Evolutionary conservation across 345 rosid species (phyloP).

Genomic region (Boechera stricta): DNA sequence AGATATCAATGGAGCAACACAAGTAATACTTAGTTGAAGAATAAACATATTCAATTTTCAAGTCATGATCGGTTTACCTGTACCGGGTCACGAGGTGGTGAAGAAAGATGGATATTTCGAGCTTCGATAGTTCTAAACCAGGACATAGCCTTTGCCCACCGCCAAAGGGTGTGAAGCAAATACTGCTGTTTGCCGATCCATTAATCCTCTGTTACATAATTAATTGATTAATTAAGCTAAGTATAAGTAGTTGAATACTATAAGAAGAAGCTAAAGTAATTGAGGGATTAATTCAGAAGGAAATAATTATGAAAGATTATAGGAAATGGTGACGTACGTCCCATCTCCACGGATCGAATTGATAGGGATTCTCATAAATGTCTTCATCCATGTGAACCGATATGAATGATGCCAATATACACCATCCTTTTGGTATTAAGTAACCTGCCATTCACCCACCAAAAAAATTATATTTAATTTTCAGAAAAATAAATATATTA

Average conservation of each 20-base stretch:
- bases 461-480: neutral
- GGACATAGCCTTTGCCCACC: slow-evolving; percentile 99
- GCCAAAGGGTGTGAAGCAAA: slow-evolving; percentile 88
- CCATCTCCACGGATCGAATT: slow-evolving; percentile 98
- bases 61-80: slow-evolving; percentile 46
- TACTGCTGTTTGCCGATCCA: slow-evolving; percentile 57
- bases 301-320: neutral
- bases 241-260: neutral
- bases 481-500: neutral
- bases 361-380: slow-evolving; percentile 71
- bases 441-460: slow-evolving; percentile 59
- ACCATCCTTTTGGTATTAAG: slow-evolving; percentile 94
- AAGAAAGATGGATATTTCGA: slow-evolving; percentile 88
- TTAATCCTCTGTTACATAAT: slow-evolving; percentile 59
- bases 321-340: slow-evolving; percentile 55
- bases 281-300: neutral
- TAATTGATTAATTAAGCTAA: neutral
- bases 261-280: neutral
- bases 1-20: neutral
- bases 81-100: slow-evolving; percentile 85
- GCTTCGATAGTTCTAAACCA: slow-evolving; percentile 89
- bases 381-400: slow-evolving; percentile 95
- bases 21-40: neutral
- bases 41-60: neutral
- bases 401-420: slow-evolving; percentile 80